Percentiles rank a stretch among this genome's conserved stretches.
phyloP scores from a whole-genome alignment of 345 rosid genomes.

The Eucalyptus tenuipes region DNA sequence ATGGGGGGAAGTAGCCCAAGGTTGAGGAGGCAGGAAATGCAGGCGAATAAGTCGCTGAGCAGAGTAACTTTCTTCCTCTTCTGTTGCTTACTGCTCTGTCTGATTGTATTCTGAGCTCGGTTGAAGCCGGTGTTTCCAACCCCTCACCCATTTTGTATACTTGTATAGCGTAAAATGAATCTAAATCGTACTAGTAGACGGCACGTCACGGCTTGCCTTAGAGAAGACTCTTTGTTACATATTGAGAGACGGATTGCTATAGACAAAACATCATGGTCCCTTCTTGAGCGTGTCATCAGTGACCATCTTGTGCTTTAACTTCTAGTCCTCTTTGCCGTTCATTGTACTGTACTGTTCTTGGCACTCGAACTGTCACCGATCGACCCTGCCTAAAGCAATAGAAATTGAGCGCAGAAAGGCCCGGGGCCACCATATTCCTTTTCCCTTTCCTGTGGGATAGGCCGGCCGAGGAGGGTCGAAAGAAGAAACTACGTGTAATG shows the following conservation, averaged over 20 bases:
- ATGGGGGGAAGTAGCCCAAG: slow-evolving; percentile 28
- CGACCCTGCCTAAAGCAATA: neutral
- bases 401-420: neutral
- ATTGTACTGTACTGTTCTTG: neutral
- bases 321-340: neutral
- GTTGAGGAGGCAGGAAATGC: slow-evolving; percentile 67
- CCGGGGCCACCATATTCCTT: neutral
- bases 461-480: neutral
- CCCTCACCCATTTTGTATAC: neutral
- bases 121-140: neutral
- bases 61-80: slow-evolving; percentile 66
- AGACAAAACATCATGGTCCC: neutral
- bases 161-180: neutral
- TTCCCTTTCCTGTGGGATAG: neutral
- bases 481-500: neutral
- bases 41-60: slow-evolving; percentile 52
- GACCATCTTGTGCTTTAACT: neutral
- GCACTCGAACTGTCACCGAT: neutral
- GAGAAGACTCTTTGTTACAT: neutral
- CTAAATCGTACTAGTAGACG: neutral
- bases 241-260: neutral
- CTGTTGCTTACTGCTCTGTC: slow-evolving; percentile 70
- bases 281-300: neutral
- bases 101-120: slow-evolving; percentile 45
- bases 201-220: neutral